Evolutionary conservation across 2,329 filamentous ascomycete species (phyloP).

Genomic region (Septoria linicola): DNA sequence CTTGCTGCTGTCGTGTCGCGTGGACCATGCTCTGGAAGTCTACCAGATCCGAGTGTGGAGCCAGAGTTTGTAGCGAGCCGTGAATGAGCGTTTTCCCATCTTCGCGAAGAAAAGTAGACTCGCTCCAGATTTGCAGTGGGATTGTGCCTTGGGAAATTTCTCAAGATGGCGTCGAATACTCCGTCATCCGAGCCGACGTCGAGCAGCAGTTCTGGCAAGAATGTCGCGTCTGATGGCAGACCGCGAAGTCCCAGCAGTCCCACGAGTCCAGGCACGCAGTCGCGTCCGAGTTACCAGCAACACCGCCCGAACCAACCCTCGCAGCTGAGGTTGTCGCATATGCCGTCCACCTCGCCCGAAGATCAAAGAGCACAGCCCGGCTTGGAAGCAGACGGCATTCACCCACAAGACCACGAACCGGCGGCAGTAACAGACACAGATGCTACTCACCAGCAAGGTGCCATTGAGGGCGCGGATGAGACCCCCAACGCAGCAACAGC

Average conservation of each 20-base stretch:
- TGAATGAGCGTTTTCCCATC: constrained; percentile 1
- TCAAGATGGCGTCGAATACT: neutral
- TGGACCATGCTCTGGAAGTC: constrained; percentile 8
- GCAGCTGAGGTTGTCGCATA: constrained; percentile 43
- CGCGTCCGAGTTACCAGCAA: constrained; percentile 22
- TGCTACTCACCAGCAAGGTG: constrained; percentile 20
- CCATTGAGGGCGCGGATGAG: constrained; percentile 28
- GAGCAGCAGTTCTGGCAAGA: too few relatives aligned
- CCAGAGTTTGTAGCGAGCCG: constrained; percentile 1
- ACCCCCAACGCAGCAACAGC: constrained; percentile 42
- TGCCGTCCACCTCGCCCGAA: constrained; percentile 47
- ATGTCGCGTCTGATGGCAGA: neutral
- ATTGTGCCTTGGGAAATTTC: neutral
- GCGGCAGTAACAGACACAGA: constrained; percentile 31
- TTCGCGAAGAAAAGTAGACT: neutral
- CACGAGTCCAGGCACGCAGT: constrained; percentile 11
- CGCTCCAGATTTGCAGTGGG: neutral
- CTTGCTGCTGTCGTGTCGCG: too few relatives aligned
- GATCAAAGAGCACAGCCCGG: constrained; percentile 35
- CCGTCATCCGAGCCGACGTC: too few relatives aligned
- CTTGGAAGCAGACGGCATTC: constrained; percentile 34
- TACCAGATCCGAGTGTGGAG: too few relatives aligned
- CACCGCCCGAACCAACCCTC: constrained; percentile 36
- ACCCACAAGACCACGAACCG: constrained; percentile 37
- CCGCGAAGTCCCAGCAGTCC: constrained; percentile 16